Conservation (phyloP, 768 basidiomycete species). For the Mycena vulgaris region DNA sequence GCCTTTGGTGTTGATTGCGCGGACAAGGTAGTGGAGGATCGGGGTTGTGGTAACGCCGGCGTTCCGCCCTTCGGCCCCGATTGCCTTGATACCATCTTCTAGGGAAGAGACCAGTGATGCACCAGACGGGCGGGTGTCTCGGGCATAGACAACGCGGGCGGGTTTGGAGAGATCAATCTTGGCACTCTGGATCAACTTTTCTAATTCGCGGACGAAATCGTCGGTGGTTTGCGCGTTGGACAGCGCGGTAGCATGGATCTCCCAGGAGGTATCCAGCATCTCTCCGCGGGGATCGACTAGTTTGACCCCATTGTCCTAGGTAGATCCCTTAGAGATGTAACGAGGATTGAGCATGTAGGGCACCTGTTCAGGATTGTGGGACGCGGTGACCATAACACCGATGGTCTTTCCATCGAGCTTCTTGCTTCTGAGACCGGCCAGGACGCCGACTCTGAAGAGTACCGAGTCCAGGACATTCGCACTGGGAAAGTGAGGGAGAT, state of each 20-base stretch:
- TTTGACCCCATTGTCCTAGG: conserved; percentile 99
- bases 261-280: conserved; percentile 97
- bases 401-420: conserved; percentile 92
- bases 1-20: conserved; percentile 89
- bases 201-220: conserved; percentile 78
- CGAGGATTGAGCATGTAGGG: conserved; percentile 40
- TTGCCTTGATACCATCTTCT: conserved; percentile 84
- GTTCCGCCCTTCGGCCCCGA: conserved; percentile 78
- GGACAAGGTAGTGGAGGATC: conserved; percentile 94
- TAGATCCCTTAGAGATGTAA: conserved; percentile 28
- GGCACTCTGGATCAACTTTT: conserved; percentile 70
- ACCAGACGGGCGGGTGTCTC: conserved; percentile 95
- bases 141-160: conserved; percentile 88
- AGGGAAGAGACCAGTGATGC: conserved; percentile 81
- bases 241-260: conserved; percentile 85
- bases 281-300: conserved; percentile 97
- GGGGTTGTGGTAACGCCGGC: conserved; percentile 94
- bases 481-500: conserved; percentile 54
- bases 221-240: conserved; percentile 87
- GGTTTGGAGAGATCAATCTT: conserved; percentile 88
- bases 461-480: conserved; percentile 86
- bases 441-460: conserved; percentile 92
- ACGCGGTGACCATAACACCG: conserved; percentile 99
- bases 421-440: conserved; percentile 93
- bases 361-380: conserved; percentile 98